Evolutionary conservation across 352 stramenopile genomes (phyloP).

Genomic region (Globisporangium recalcitrans): DNA sequence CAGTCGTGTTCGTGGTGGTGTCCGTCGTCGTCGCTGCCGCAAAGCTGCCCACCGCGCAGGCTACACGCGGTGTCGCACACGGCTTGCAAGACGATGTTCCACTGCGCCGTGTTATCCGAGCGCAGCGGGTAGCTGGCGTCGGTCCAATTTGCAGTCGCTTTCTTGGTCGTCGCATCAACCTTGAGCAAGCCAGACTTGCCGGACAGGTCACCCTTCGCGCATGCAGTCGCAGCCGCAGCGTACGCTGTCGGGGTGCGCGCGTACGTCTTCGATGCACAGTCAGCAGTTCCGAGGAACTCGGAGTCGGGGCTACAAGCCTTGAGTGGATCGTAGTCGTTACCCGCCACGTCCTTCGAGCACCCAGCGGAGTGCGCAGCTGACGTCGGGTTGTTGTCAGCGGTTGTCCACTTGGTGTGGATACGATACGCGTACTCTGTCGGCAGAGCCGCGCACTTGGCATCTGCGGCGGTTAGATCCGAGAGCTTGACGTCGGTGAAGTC

Average conservation of each 20-base stretch:
- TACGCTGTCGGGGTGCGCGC: constrained; percentile 27
- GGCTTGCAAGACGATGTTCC: constrained; percentile 65
- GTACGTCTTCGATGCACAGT: constrained; percentile 21
- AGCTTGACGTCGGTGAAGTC: constrained; percentile 37
- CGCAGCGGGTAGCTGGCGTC: constrained; percentile 44
- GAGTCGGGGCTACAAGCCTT: constrained; percentile 31
- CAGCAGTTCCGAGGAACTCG: constrained; percentile 27
- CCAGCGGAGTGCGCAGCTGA: constrained; percentile 18
- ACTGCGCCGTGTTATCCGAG: constrained; percentile 37
- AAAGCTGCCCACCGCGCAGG: constrained; percentile 33
- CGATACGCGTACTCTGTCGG: constrained; percentile 27
- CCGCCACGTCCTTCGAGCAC: constrained; percentile 22
- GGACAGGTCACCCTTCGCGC: constrained; percentile 39
- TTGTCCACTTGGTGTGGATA: constrained; percentile 33
- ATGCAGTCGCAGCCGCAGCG: constrained; percentile 17
- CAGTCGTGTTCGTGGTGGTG: background rate
- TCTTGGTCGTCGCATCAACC: constrained; percentile 19
- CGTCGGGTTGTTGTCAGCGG: constrained; percentile 1
- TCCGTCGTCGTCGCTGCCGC: background rate
- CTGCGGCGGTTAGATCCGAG: constrained; percentile 22
- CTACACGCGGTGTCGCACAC: constrained; percentile 49
- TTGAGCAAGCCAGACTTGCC: constrained; percentile 38
- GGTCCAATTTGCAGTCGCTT: constrained; percentile 26
- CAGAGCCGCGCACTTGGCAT: constrained; percentile 36
- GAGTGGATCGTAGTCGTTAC: constrained; percentile 40